phyloP scores from a whole-genome alignment of 805 yeast genomes.

The Candida morakotiae region DNA sequence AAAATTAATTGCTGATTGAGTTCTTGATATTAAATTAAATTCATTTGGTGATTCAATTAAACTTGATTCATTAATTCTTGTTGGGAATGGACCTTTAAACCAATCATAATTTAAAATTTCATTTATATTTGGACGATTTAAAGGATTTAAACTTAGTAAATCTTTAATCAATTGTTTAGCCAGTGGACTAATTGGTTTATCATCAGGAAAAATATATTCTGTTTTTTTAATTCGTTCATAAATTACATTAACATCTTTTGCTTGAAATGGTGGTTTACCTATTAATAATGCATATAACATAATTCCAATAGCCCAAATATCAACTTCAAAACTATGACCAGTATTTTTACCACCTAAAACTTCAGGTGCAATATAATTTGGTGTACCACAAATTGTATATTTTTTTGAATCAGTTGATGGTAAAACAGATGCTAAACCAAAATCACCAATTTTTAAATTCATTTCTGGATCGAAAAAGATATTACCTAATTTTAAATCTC shows the following conservation, averaged over 20 bases:
- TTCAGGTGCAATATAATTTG: slow-evolving; percentile 98
- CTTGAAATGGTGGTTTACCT: slow-evolving; percentile 98
- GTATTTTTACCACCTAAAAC: slow-evolving; percentile 81
- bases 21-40: slow-evolving; percentile 48
- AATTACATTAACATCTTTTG: slow-evolving; percentile 87
- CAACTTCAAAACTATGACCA: slow-evolving; percentile 94
- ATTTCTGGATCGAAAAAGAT: slow-evolving; percentile 90
- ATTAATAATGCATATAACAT: slow-evolving; percentile 89
- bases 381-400: slow-evolving; percentile 96
- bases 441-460: slow-evolving; percentile 96
- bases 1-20: slow-evolving; percentile 66
- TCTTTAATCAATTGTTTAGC: slow-evolving; percentile 72
- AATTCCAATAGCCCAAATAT: slow-evolving; percentile 96
- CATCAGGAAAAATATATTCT: slow-evolving; percentile 75
- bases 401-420: slow-evolving; percentile 67
- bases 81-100: slow-evolving; percentile 86
- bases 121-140: slow-evolving; percentile 73
- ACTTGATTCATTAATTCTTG: slow-evolving; percentile 56
- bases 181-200: slow-evolving; percentile 60
- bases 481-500: slow-evolving; percentile 94
- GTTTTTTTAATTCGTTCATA: slow-evolving; percentile 86
- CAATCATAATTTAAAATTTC: slow-evolving; percentile 80
- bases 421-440: slow-evolving; percentile 96
- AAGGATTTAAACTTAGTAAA: slow-evolving; percentile 73
- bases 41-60: slow-evolving; percentile 60